phyloP scores from a whole-genome alignment of 805 yeast species.

The Hanseniaspora vineae region DNA sequence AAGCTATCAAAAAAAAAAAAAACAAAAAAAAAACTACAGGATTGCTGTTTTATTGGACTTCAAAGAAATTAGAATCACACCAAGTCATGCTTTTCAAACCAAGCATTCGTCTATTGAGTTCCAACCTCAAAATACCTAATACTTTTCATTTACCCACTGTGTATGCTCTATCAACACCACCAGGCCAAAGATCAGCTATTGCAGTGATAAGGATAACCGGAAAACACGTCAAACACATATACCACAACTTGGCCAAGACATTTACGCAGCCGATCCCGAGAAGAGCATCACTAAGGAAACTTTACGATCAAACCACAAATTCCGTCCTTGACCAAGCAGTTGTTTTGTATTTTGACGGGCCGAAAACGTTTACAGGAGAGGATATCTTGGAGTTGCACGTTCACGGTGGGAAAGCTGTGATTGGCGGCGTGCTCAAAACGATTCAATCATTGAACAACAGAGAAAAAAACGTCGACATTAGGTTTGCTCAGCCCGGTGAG shows the following conservation, averaged over 20 bases:
- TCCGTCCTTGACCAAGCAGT: constrained; percentile 65
- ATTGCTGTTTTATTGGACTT: background rate
- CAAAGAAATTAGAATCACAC: background rate
- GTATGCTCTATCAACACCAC: constrained; percentile 80
- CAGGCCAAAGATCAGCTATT: constrained; percentile 63
- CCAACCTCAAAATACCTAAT: background rate
- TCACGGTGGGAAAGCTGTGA: constrained; percentile 89
- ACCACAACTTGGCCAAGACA: constrained; percentile 32
- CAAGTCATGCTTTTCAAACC: background rate
- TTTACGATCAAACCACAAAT: constrained; percentile 27
- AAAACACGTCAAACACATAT: constrained; percentile 36
- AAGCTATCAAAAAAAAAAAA: too few relatives aligned
- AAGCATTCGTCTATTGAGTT: background rate
- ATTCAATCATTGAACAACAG: constrained; percentile 41
- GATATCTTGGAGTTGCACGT: constrained; percentile 79
- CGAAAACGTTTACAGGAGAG: constrained; percentile 85
- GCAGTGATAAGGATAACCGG: constrained; percentile 83
- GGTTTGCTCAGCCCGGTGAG: constrained; percentile 91
- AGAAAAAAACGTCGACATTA: constrained; percentile 27
- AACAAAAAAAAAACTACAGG: background rate
- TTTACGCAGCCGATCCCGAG: constrained; percentile 33
- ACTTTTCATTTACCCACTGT: constrained; percentile 44
- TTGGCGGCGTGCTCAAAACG: constrained; percentile 51
- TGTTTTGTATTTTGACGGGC: constrained; percentile 52
- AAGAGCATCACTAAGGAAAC: constrained; percentile 41